Evolutionary conservation across 768 basidiomycete genomes (phyloP).

Genomic region (Boletus rubropictus): DNA sequence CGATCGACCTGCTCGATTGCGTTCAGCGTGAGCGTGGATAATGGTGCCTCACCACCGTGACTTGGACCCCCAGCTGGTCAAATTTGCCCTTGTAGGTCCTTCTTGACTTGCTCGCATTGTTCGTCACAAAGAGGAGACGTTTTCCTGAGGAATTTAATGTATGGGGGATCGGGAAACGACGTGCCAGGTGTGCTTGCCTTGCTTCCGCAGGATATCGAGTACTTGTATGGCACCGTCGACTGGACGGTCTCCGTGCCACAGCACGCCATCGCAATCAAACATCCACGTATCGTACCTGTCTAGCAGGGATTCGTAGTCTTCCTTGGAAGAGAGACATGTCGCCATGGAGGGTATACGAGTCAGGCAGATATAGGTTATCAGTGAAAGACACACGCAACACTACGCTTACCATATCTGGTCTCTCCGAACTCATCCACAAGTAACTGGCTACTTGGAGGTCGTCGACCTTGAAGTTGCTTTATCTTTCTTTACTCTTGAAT

Average conservation of each 20-base stretch:
- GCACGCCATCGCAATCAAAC: constrained; percentile 94
- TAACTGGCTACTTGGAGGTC: background rate
- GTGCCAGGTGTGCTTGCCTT: constrained; percentile 47
- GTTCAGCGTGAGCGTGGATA: background rate
- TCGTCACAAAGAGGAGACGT: constrained; percentile 89
- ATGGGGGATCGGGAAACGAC: constrained; percentile 2
- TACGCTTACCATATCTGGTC: constrained; percentile 21
- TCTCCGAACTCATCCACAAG: constrained; percentile 7
- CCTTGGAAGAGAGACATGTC: constrained; percentile 27
- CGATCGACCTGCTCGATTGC: background rate
- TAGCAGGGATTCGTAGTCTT: constrained; percentile 46
- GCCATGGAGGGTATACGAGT: constrained; percentile 21
- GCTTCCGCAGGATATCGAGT: constrained; percentile 60
- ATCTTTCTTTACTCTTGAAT: too few species aligned
- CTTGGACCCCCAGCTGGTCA: constrained; percentile 81
- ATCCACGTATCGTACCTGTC: constrained; percentile 87
- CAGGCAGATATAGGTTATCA: constrained; percentile 9
- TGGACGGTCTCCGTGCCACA: constrained; percentile 81
- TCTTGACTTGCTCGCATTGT: constrained; percentile 94
- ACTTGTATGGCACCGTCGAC: constrained; percentile 78
- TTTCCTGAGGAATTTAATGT: constrained; percentile 43
- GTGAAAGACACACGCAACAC: constrained; percentile 8
- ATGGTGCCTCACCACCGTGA: constrained; percentile 60
- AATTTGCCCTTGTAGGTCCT: constrained; percentile 86
- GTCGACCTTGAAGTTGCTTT: too few species aligned